Base-by-base conservation (phyloP, 306 rosid genomes). In the Elaeagnus macrophylla region DNA sequence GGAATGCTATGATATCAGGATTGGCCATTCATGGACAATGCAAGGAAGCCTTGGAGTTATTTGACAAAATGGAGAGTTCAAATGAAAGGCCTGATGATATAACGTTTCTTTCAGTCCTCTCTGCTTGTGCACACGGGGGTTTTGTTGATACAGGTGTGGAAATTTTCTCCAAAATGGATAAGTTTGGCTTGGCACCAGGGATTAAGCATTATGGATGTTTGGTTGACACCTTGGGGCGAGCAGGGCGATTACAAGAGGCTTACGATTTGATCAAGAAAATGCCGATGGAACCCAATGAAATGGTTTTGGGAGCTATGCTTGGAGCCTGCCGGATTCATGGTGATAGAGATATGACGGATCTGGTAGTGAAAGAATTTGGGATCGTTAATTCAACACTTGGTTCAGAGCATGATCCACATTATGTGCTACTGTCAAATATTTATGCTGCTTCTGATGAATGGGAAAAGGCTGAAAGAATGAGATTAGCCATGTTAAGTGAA, bases 1-100 rank as follows among this genome's bases (percentile, higher is more conserved):
- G 95, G 88, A 80, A 82, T 75, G 76, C 83, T 19, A 80, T 86
- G 85, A 77, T 86, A 67, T 75, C 81, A 6, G 86, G 83, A 39
- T 57, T 75, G 53, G 81, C 95, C 19, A 72, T 62, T 69, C 72
- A 83, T 47, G 91, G 91, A 58, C 77, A 65, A 54, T 80, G 66
- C 72, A 48, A 46, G 15, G 83, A 86, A 54, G 91, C 78, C 58
- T 74, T 82, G 32, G 81, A 78, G 53, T 49, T 67, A 49, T 83
- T 78, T 19, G 40, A 73, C 39, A 71, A 55, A 64, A 76, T 86
- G 91, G 79, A 73, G 67, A 56, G 54, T 20, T 75, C 78, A 39
- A 71, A 67, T 12, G 62, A 58, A 68, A 62, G 52, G 61, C 85
- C 85, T 43, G 85, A 86, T 67, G 67, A 68, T 9, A 67, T 80